These are phyloP conservation scores for Penicilliopsis zonata DNA, from an alignment of 495 filamentous ascomycete genomes.

Conservation along the genomic window DNA sequence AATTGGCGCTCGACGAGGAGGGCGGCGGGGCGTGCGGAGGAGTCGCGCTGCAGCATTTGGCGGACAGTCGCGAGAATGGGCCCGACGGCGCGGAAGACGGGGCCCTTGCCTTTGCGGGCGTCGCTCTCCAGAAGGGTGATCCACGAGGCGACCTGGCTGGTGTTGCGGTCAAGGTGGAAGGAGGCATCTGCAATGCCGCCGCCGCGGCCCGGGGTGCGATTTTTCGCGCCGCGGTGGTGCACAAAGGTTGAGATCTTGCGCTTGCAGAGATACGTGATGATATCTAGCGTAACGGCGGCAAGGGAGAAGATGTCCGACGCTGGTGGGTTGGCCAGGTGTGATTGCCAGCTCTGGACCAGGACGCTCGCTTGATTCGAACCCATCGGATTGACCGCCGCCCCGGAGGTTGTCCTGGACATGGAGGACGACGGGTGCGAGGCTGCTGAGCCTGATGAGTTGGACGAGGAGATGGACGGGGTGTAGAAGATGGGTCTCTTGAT, in stretches of 20 bases:
- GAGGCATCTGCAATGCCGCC: slow-evolving; percentile 65
- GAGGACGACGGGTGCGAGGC: slow-evolving; percentile 8
- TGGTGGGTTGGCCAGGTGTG: slow-evolving; percentile 20
- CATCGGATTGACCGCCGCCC: neutral
- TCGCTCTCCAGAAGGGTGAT: slow-evolving; percentile 56
- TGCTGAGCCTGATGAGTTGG: slow-evolving; percentile 16
- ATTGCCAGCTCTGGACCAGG: slow-evolving; percentile 32
- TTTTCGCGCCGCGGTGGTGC: slow-evolving; percentile 59
- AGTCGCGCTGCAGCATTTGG: slow-evolving; percentile 31
- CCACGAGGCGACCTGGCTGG: slow-evolving; percentile 68
- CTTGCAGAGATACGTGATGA: slow-evolving; percentile 72
- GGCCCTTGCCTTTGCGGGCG: slow-evolving; percentile 48
- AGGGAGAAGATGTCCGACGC: slow-evolving; percentile 32
- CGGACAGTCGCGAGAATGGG: slow-evolving; percentile 29
- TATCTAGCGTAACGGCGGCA: slow-evolving; percentile 42
- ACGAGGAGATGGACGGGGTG: slow-evolving; percentile 24
- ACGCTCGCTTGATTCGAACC: slow-evolving; percentile 7
- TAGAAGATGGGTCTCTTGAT: slow-evolving; percentile 20
- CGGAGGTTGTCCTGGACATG: slow-evolving; percentile 4
- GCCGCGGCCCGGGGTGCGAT: slow-evolving; percentile 51
- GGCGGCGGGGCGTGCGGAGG: slow-evolving; percentile 24
- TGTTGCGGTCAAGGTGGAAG: slow-evolving; percentile 62
- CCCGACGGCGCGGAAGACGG: slow-evolving; percentile 23
- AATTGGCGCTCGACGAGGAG: slow-evolving; percentile 17
- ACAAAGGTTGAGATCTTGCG: slow-evolving; percentile 58